Evolutionary conservation across 805 yeast genomes (phyloP).

Genomic region (Schwanniomyces sp.): DNA sequence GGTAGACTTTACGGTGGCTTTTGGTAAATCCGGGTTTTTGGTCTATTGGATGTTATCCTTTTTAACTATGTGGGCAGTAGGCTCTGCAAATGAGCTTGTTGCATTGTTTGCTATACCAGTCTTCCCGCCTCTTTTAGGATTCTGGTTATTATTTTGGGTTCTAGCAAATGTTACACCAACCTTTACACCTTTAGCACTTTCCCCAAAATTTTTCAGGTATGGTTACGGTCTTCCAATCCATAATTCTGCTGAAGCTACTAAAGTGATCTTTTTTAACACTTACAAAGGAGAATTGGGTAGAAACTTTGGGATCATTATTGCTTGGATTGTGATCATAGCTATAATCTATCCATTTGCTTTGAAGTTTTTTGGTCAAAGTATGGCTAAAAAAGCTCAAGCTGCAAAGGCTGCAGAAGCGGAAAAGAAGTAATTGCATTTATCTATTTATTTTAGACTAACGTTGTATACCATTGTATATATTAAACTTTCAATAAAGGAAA

Average conservation of each 20-base stretch:
- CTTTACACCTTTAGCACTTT: constrained; percentile 41
- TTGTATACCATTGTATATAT: background rate
- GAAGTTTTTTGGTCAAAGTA: constrained; percentile 35
- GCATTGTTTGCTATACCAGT: constrained; percentile 50
- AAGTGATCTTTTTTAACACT: constrained; percentile 57
- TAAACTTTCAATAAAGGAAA: background rate
- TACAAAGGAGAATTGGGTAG: constrained; percentile 59
- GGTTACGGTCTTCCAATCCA: constrained; percentile 58
- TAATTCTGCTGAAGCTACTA: constrained; percentile 60
- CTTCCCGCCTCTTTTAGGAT: constrained; percentile 65
- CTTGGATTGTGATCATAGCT: constrained; percentile 49
- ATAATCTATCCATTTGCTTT: constrained; percentile 39
- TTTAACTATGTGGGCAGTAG: constrained; percentile 73
- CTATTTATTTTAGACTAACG: background rate
- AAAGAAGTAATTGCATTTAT: background rate
- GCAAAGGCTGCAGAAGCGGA: background rate
- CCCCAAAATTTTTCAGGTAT: constrained; percentile 29
- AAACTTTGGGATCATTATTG: constrained; percentile 56
- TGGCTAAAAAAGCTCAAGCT: constrained; percentile 24
- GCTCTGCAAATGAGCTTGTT: constrained; percentile 69
- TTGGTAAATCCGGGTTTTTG: constrained; percentile 69
- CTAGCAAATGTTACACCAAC: constrained; percentile 68
- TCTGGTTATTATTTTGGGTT: constrained; percentile 74
- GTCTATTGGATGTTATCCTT: constrained; percentile 71
- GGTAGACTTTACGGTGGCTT: constrained; percentile 54